Percentiles rank a stretch among this genome's conserved stretches.
Evolutionary conservation across 2,329 filamentous ascomycete species (phyloP).

Genomic region (Lasiodiplodia sp.): DNA sequence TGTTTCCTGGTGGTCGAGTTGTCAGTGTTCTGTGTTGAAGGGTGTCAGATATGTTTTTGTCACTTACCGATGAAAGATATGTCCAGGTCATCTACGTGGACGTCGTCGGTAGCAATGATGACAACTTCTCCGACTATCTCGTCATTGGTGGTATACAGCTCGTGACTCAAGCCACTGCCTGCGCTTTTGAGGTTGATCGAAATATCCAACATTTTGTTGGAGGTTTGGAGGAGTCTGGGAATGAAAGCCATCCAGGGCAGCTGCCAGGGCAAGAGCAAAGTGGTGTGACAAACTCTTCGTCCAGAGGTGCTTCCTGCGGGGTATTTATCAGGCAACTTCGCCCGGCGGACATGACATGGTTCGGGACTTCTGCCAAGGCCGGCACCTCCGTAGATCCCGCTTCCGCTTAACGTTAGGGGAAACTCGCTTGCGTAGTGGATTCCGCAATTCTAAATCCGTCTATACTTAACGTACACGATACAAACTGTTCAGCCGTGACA

Average conservation of each 20-base stretch:
- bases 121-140: neutral
- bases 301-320: neutral
- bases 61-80: constrained; percentile 5
- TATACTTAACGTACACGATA: constrained; percentile 19
- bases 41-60: too few relatives aligned
- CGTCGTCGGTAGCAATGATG: neutral
- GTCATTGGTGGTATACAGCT: neutral
- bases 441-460: constrained; percentile 3
- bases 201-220: neutral
- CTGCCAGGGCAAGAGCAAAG: neutral
- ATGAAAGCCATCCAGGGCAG: neutral
- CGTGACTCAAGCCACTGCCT: neutral
- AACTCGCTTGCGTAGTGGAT: neutral
- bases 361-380: neutral
- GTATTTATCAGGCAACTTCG: neutral
- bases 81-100: neutral
- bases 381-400: neutral
- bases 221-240: neutral
- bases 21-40: neutral
- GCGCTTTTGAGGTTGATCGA: neutral
- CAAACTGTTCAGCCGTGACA: neutral
- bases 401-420: constrained; percentile 21
- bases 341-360: neutral
- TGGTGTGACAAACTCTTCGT: too few relatives aligned
- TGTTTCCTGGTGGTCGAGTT: neutral